These are phyloP conservation scores for Quercus lobata DNA, from an alignment of 331 rosid genomes.

Conservation along the genomic window DNA sequence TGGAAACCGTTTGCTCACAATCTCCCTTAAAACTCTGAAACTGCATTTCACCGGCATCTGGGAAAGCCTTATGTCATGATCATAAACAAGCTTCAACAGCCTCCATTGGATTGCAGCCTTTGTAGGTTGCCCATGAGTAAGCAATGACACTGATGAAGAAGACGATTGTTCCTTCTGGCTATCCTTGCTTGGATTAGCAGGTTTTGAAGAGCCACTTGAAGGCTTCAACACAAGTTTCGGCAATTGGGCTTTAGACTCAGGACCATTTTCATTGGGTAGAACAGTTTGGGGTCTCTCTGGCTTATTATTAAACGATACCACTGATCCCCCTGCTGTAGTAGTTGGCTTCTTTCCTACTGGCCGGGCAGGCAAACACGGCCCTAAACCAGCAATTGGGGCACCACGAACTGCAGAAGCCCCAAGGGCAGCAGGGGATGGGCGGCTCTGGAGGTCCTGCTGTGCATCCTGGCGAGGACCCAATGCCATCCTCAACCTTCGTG, in stretches of 20 bases:
- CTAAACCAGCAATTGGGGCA: constrained; percentile 83
- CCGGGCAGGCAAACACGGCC: constrained; percentile 80
- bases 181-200: constrained; percentile 24
- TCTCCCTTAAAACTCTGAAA: constrained; percentile 73
- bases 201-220: constrained; percentile 46
- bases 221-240: constrained; percentile 70
- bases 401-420: constrained; percentile 97
- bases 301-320: constrained; percentile 38
- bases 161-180: constrained; percentile 42
- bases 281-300: constrained; percentile 47
- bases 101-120: constrained; percentile 52
- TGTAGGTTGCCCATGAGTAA: constrained; percentile 18
- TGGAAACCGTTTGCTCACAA: constrained; percentile 76
- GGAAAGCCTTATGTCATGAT: constrained; percentile 93
- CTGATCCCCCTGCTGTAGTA: constrained; percentile 30
- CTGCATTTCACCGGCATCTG: constrained; percentile 80
- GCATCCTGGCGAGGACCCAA: constrained; percentile 85
- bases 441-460: constrained; percentile 93
- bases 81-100: constrained; percentile 89
- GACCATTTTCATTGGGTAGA: constrained; percentile 53
- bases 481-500: constrained; percentile 64
- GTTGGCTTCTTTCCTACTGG: constrained; percentile 56
- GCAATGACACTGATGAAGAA: constrained; percentile 21
- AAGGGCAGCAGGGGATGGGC: constrained; percentile 96
- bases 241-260: constrained; percentile 44